phyloP scores from a whole-genome alignment of 306 rosid genomes.

The Trifolium fragiferum region DNA sequence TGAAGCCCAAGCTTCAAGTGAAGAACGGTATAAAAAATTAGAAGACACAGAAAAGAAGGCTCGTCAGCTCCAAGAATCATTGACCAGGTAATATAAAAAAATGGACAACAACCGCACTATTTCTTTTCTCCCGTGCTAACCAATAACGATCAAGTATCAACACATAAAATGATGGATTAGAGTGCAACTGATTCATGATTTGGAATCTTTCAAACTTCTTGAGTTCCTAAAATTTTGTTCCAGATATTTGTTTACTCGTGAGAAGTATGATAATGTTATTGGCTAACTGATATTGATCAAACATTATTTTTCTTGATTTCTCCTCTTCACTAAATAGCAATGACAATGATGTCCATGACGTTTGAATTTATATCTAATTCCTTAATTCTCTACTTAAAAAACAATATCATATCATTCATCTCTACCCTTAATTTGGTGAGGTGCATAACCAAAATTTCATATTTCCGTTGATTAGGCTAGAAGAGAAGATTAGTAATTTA shows the following conservation, averaged over 20 bases:
- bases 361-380: conserved; percentile 21
- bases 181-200: conserved; percentile 20
- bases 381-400: conserved; percentile 23
- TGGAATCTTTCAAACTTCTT: conserved; percentile 32
- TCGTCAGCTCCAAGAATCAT: conserved; percentile 74
- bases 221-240: background rate
- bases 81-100: conserved; percentile 65
- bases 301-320: conserved; percentile 37
- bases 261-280: conserved; percentile 24
- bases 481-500: conserved; percentile 77
- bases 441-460: conserved; percentile 45
- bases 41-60: conserved; percentile 79
- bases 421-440: conserved; percentile 26
- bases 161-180: conserved; percentile 18
- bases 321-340: conserved; percentile 15
- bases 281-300: conserved; percentile 33
- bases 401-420: conserved; percentile 31
- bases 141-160: background rate
- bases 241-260: conserved; percentile 19
- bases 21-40: conserved; percentile 56
- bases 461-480: conserved; percentile 70
- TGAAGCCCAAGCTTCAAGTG: conserved; percentile 58
- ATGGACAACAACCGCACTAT: conserved; percentile 21
- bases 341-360: background rate
- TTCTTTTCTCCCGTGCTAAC: conserved; percentile 24